phyloP scores from a whole-genome alignment of 495 filamentous ascomycete genomes.

The Xylaria nigripes region DNA sequence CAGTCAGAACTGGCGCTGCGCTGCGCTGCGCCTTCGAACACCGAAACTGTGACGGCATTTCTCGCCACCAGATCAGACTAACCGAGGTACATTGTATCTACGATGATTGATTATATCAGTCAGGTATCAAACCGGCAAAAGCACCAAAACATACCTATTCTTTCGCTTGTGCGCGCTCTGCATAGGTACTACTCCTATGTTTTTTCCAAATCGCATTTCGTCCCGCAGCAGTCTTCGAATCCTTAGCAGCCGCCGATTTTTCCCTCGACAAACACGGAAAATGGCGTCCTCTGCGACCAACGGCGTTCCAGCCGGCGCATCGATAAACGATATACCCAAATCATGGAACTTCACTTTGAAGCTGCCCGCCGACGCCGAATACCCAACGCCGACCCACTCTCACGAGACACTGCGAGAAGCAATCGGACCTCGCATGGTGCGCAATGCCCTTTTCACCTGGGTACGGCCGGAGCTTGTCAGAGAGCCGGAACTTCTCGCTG shows the following conservation, averaged over 20 bases:
- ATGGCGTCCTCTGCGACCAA: constrained; percentile 25
- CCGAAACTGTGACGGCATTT: constrained; percentile 6
- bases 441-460: constrained; percentile 79
- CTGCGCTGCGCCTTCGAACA: neutral
- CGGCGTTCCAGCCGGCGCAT: constrained; percentile 19
- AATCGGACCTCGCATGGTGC: constrained; percentile 76
- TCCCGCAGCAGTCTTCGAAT: too few relatives aligned
- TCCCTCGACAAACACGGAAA: constrained; percentile 10
- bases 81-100: neutral
- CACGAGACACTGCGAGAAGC: constrained; percentile 67
- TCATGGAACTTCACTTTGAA: constrained; percentile 75
- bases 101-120: too few relatives aligned
- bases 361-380: constrained; percentile 68
- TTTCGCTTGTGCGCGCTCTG: too few relatives aligned
- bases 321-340: constrained; percentile 71
- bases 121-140: too few relatives aligned
- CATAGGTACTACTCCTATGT: too few relatives aligned
- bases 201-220: too few relatives aligned
- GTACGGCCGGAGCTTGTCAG: constrained; percentile 68
- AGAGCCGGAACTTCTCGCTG: constrained; percentile 67
- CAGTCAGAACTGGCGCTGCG: too few relatives aligned
- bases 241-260: neutral
- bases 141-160: too few relatives aligned
- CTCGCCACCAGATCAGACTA: neutral
- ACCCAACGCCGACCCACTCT: constrained; percentile 70